Base-by-base conservation (phyloP, 225 moss, liverwort and hornwort species). In the Polytrichum commune region DNA sequence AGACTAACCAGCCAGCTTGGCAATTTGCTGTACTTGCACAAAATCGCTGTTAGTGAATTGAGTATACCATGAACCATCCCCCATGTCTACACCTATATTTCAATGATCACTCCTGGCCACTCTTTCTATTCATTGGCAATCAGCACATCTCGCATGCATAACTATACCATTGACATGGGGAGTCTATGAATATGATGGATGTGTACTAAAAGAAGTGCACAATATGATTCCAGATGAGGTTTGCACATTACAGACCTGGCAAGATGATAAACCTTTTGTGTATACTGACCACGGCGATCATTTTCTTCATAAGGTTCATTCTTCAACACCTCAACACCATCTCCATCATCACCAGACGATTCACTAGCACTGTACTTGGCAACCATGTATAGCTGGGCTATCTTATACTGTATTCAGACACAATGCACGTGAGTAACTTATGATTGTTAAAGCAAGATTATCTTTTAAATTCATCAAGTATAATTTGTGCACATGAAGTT, bases 321-420 rank as follows among this genome's bases (percentile, higher is more conserved):
- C 73, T 95, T 98, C 76, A 98, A 77, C 62, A 98, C 91, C 70
- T 98, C 97, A 20, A 98, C 97, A 69, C 97, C 97, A 46, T 98
- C 97, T 58, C 97, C 97, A 54, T 98, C 91, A 64, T 91, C 92
- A 62, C 81, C 97, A 10, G 88, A 90, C 54, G 95, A 95, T 78
- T 95, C 97, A 79, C 92, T 98, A 19, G 97, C 97, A 77, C 97
- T 98, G 82, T 82, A 95, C 76, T 98, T 98, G 66, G 97, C 97
- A 77, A 98, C 97, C 97, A 98, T 98, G 58, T 98, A 98, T 66
- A 98, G 81, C 81, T 98, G 97, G 30, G 97, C 97, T 63, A 95
- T 95, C 81, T 93, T 94, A 30, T 95, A 98, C 88, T 88, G 82
- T 75, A 71, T 54, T 9, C 8, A 65, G 24, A 79, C 13, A 46